A percentile compares a stretch with the other conserved stretches of the same genome.
phyloP scores from a whole-genome alignment of 495 filamentous ascomycete species.

The Penicillium chermesinum region DNA sequence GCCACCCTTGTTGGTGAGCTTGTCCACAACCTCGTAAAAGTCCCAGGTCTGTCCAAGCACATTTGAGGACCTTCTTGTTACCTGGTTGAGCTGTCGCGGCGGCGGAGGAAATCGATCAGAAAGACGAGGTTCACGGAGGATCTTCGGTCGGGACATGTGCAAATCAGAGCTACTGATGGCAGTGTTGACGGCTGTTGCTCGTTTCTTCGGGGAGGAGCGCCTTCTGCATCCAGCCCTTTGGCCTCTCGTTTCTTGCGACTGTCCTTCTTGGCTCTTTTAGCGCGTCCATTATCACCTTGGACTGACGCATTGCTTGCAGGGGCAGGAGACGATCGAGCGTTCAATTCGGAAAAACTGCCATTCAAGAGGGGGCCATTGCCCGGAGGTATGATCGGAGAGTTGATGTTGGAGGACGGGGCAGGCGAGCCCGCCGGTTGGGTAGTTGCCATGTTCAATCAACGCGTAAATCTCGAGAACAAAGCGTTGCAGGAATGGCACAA shows the following conservation, averaged over 20 bases:
- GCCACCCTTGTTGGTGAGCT: slow-evolving; percentile 83
- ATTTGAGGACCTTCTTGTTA: slow-evolving; percentile 31
- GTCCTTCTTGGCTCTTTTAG: slow-evolving; percentile 44
- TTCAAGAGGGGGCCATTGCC: slow-evolving; percentile 25
- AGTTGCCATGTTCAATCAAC: slow-evolving; percentile 29
- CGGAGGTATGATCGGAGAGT: slow-evolving; percentile 36
- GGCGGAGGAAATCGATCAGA: slow-evolving; percentile 39
- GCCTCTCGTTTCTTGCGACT: slow-evolving; percentile 71
- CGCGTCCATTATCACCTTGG: slow-evolving; percentile 33
- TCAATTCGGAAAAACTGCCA: slow-evolving; percentile 28
- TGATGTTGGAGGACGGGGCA: slow-evolving; percentile 41
- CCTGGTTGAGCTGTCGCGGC: slow-evolving; percentile 38
- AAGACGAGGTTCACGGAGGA: slow-evolving; percentile 32
- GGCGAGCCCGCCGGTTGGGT: slow-evolving; percentile 34
- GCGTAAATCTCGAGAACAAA: not conserved
- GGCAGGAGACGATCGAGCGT: slow-evolving; percentile 36
- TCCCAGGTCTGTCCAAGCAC: slow-evolving; percentile 36
- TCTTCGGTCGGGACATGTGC: slow-evolving; percentile 27
- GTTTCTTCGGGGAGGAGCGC: slow-evolving; percentile 35
- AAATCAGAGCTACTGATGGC: slow-evolving; percentile 30
- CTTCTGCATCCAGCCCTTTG: slow-evolving; percentile 50
- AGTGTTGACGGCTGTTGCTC: slow-evolving; percentile 25
- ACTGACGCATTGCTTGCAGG: slow-evolving; percentile 28
- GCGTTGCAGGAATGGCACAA: too few relatives aligned
- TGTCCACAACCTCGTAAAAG: slow-evolving; percentile 47